These are phyloP conservation scores for Ogataea pilisensis DNA, from an alignment of 805 yeast genomes.

Conservation along the genomic window DNA sequence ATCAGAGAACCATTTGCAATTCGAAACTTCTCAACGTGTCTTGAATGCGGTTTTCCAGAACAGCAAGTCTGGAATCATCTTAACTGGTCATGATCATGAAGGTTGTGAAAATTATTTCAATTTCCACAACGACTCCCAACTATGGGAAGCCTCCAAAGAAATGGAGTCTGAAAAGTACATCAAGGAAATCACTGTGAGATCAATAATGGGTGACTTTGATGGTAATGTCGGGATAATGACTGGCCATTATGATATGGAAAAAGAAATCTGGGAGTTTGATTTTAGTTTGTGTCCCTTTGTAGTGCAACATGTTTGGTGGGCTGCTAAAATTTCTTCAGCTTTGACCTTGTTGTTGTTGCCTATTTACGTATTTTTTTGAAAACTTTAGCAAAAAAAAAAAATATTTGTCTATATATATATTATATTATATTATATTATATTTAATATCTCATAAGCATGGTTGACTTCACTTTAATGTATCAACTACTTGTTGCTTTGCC, in stretches of 20 bases:
- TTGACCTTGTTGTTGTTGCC: slow-evolving; percentile 39
- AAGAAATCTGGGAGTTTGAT: slow-evolving; percentile 56
- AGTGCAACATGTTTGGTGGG: slow-evolving; percentile 97
- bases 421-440: too few species aligned
- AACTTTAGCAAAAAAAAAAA: too few species aligned
- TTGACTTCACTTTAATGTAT: too few species aligned
- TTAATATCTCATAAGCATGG: too few species aligned
- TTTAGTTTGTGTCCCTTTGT: slow-evolving; percentile 76
- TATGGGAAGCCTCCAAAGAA: slow-evolving; percentile 58
- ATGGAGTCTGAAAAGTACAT: slow-evolving; percentile 36
- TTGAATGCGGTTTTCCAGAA: slow-evolving; percentile 68
- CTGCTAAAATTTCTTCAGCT: slow-evolving; percentile 51
- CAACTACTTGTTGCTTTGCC: too few species aligned
- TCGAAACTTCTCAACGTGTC: slow-evolving; percentile 61
- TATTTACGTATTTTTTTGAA: slow-evolving; percentile 11
- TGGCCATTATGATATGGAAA: slow-evolving; percentile 52
- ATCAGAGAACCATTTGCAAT: slow-evolving; percentile 80
- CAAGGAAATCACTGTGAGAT: slow-evolving; percentile 78
- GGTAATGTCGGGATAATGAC: slow-evolving; percentile 86
- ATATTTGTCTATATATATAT: too few species aligned
- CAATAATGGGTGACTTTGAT: slow-evolving; percentile 95
- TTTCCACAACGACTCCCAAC: slow-evolving; percentile 33
- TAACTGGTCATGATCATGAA: slow-evolving; percentile 95
- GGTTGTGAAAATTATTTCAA: slow-evolving; percentile 80
- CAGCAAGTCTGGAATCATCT: slow-evolving; percentile 66